Percentiles rank a stretch among this genome's conserved stretches.
These are phyloP conservation scores for Laetiporus sulphureus DNA, from an alignment of 1,284 basidiomycete species.

Conservation along the genomic window DNA sequence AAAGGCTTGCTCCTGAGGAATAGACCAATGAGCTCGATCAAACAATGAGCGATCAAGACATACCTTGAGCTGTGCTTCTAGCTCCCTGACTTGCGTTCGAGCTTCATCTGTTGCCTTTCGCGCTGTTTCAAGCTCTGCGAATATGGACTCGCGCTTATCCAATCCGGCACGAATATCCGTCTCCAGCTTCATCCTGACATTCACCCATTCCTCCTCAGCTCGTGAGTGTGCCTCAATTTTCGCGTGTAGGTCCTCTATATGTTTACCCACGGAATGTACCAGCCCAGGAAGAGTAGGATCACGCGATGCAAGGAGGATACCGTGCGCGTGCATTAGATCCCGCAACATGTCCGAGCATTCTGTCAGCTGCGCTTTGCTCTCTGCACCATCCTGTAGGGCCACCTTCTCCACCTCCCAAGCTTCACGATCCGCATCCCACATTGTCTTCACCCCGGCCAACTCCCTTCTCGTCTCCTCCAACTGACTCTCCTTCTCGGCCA, in stretches of 20 bases:
- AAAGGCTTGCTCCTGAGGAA: conserved; percentile 19
- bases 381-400: conserved; percentile 41
- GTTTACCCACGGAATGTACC: conserved; percentile 42
- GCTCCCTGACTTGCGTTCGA: conserved; percentile 34
- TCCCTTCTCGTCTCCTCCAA: conserved; percentile 21
- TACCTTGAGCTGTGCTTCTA: conserved; percentile 42
- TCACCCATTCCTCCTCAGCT: conserved; percentile 43
- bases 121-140: conserved; percentile 49
- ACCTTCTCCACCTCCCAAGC: conserved; percentile 50
- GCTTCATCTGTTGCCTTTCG: conserved; percentile 50
- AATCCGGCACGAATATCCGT: conserved; percentile 39
- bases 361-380: conserved; percentile 43
- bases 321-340: conserved; percentile 44
- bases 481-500: conserved; percentile 44
- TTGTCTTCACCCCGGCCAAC: conserved; percentile 34
- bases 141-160: conserved; percentile 42
- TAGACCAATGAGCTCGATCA: background rate
- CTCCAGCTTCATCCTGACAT: conserved; percentile 38
- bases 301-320: conserved; percentile 43
- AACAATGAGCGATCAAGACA: conserved; percentile 8
- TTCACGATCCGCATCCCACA: conserved; percentile 47
- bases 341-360: conserved; percentile 38
- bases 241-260: conserved; percentile 46
- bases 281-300: conserved; percentile 47
- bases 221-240: conserved; percentile 44